Evolutionary conservation across 2,329 filamentous ascomycete genomes (phyloP), one percentile per base, ranked within the genome.

Genomic region (Monosporascus sp.): DNA sequence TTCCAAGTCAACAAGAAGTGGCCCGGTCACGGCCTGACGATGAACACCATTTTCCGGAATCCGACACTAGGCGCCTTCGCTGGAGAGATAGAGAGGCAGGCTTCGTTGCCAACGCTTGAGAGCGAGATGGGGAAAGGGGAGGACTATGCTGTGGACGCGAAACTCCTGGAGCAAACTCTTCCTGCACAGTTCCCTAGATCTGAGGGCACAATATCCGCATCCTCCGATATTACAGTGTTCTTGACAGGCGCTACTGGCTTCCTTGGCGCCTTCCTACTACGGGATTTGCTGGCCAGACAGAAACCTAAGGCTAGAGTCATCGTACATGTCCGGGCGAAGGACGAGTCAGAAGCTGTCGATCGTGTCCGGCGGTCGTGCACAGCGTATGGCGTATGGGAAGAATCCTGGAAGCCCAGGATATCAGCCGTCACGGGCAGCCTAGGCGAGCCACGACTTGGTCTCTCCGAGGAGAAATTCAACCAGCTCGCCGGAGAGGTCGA

Each of bases 141-240:
- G 18, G 48, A 41, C 37, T 40, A 49, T 20, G 37, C 35, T 24
- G 7, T 2, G n/a, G 48, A 24, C 20, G 48, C 48, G 18, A 38
- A 40, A 18, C 48, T 40, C 8, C 18, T 40, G 3, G 18, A 38
- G 35, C 20, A 17, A 17, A 24, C 37, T 4, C 24, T 49, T 22
- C 48, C 48, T 26, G 48, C 48, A 17, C 48, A 49, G 5, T 49
- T 38, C 35, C 24, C 35, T 78, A 17, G 69, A 74, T 1, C 70
- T 72, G 7, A 88, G 84, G 81, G 74, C 82, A 48, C 74, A 72
- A 37, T 65, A 89, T 6, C 72, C 77, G 2, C 70, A 82, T 7
- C 75, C 7, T 11, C 41, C n/a, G 41, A 44, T 7, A 44, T 44
- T 14, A 44, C 20, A 7, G 41, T 24, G 14, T 44, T 44, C 7